phyloP scores from a whole-genome alignment of 208 protist species.

The Leptomonas pyrrhocoris region DNA sequence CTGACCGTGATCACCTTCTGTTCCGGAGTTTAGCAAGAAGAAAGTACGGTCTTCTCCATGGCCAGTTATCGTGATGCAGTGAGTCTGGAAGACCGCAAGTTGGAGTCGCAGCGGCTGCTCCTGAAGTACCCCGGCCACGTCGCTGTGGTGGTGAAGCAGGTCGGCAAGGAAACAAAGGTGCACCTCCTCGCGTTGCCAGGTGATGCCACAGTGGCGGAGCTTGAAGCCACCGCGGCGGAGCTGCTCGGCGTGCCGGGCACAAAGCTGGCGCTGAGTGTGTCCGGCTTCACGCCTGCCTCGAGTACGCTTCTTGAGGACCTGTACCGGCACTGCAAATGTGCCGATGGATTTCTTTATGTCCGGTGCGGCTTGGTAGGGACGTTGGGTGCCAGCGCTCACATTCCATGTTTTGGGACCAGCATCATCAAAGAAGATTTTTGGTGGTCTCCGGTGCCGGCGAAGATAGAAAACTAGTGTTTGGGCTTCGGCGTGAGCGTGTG shows the following conservation, averaged over 20 bases:
- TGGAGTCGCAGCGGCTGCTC: conserved; percentile 5
- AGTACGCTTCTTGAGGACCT: conserved; percentile 25
- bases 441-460: neutral
- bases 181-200: conserved; percentile 16
- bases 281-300: conserved; percentile 26
- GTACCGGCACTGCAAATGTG: conserved; percentile 17
- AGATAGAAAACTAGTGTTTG: no score
- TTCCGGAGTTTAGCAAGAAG: no score
- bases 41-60: no score
- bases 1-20: no score
- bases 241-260: conserved; percentile 1
- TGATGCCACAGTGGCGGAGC: conserved; percentile 24
- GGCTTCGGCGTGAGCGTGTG: no score
- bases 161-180: conserved; percentile 10
- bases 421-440: neutral
- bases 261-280: conserved; percentile 22
- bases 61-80: neutral
- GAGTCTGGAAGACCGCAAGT: neutral
- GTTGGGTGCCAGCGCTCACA: neutral
- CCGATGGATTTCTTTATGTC: conserved; percentile 27
- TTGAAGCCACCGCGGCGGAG: conserved; percentile 27
- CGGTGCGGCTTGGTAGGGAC: neutral
- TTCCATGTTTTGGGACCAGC: neutral
- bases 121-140: conserved; percentile 25
- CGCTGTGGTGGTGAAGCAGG: conserved; percentile 19